Percentiles rank a stretch among this genome's conserved stretches.
phyloP scores from a whole-genome alignment of 2,329 filamentous ascomycete species.

The Ilyonectria mors-panacis region DNA sequence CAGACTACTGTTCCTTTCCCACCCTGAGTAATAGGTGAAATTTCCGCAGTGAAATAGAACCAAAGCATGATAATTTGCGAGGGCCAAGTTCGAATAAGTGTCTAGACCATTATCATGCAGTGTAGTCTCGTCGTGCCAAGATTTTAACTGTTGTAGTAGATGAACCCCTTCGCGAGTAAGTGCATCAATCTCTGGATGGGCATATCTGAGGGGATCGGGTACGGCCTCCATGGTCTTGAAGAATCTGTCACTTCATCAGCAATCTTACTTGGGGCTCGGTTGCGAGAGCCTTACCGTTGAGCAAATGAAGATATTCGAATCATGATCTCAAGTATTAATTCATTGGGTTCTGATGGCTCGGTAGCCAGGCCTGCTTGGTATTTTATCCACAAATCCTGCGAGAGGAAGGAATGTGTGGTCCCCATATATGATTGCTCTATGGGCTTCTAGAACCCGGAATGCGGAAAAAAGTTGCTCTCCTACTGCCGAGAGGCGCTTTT shows the following conservation, averaged over 20 bases:
- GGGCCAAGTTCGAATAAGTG: constrained; percentile 20
- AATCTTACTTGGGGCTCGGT: fast-evolving
- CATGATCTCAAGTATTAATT: constrained; percentile 25
- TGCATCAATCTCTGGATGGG: not conserved
- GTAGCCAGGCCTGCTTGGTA: fast-evolving
- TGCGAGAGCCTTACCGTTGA: constrained; percentile 24
- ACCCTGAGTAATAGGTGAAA: constrained; percentile 44
- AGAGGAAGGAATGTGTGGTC: constrained; percentile 40
- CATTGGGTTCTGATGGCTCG: not conserved
- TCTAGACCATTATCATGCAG: not conserved
- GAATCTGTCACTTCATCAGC: constrained; percentile 26
- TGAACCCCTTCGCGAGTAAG: constrained; percentile 30
- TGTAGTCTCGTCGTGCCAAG: not conserved
- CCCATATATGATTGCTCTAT: constrained; percentile 44
- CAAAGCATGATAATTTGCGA: constrained; percentile 36
- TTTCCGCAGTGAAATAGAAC: constrained; percentile 42
- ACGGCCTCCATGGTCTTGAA: constrained; percentile 37
- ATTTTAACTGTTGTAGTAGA: constrained; percentile 21
- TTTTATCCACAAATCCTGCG: constrained; percentile 14
- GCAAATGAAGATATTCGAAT: constrained; percentile 39
- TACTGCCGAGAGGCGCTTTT: not conserved
- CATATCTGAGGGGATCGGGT: not conserved
- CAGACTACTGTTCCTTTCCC: constrained; percentile 32
- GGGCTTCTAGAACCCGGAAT: constrained; percentile 44
- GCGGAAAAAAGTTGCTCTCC: constrained; percentile 36